Evolutionary conservation across 768 basidiomycete genomes (phyloP), one percentile per base, ranked within the genome.

Genomic region (Suillus alpinus): DNA sequence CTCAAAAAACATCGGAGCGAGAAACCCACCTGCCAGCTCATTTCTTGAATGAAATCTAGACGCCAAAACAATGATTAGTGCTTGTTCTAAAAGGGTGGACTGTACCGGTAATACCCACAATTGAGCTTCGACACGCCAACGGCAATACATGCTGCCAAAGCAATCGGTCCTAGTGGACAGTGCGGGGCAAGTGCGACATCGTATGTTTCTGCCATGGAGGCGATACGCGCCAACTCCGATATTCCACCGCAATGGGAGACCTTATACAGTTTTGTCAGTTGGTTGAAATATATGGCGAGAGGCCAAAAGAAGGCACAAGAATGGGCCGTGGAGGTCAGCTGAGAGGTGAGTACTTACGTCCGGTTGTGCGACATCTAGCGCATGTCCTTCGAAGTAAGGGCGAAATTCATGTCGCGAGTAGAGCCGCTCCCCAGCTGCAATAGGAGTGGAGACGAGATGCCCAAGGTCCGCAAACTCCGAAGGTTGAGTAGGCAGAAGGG

Each of bases 131-230:
- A 74, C 39, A 82, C 76, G 3, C 80, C 87, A 3, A 90, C 79
- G 58, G 89, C 86, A 46, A 89, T 81, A 66, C 84, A 86, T 23
- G 88, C 87, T 6, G 88, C 89, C 26, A 90, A 78, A 0, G 88
- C 86, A 34, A 91, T 83, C 0, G 88, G 89, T 0, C 87, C 87
- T 1, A 88, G 67, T 2, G 89, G 88, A 72, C 87, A 89, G 67
- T 91, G 88, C 5, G 89, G 88, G 0, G 87, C 89, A 56, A 87
- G 68, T 12, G 83, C 88, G 57, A 91, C 84, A 63, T 91, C 90
- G 68, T 89, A 90, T 4, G 82, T 85, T 70, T 88, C 86, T 1
- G 82, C 81, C 65, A 87, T 73, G 26, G 78, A 74, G 6, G 86
- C 84, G 23, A 88, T 84, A 46, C 83, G 78, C 46, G 82, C 78